Percentiles rank a stretch among this genome's conserved stretches.
phyloP scores from a whole-genome alignment of 352 stramenopile species.

The Phytopythium cucurbitacearum region DNA sequence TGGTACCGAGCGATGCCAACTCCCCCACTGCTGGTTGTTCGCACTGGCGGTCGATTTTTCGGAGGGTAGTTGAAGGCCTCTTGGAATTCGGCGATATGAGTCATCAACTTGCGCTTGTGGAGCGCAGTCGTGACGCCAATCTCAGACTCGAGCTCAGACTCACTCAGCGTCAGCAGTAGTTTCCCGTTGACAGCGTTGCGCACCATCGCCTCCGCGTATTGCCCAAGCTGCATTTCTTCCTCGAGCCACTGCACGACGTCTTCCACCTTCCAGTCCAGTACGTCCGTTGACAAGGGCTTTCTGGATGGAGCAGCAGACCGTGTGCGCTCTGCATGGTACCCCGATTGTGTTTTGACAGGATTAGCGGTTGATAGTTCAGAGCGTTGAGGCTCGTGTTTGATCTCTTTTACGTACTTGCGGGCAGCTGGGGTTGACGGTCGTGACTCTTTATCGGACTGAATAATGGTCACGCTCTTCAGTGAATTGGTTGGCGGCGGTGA shows the following conservation, averaged over 20 bases:
- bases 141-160: slow-evolving; percentile 31
- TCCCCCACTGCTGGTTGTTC: too few species aligned
- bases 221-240: slow-evolving; percentile 37
- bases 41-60: not conserved
- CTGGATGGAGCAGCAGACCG: not conserved
- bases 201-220: slow-evolving; percentile 30
- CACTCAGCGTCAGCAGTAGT: slow-evolving; percentile 33
- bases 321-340: too few species aligned
- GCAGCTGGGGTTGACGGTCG: too few species aligned
- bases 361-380: too few species aligned
- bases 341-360: too few species aligned
- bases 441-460: too few species aligned
- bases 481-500: too few species aligned
- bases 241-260: slow-evolving; percentile 45
- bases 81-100: slow-evolving; percentile 34
- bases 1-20: too few species aligned
- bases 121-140: slow-evolving; percentile 26
- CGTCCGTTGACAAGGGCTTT: slow-evolving; percentile 9
- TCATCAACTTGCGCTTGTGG: slow-evolving; percentile 43
- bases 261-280: slow-evolving; percentile 47
- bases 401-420: too few species aligned
- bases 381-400: too few species aligned
- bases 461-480: too few species aligned
- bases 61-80: slow-evolving; percentile 23
- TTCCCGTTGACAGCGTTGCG: slow-evolving; percentile 40